phyloP scores from a whole-genome alignment of 2,329 filamentous ascomycete genomes.

The Arachnopeziza araneosa region DNA sequence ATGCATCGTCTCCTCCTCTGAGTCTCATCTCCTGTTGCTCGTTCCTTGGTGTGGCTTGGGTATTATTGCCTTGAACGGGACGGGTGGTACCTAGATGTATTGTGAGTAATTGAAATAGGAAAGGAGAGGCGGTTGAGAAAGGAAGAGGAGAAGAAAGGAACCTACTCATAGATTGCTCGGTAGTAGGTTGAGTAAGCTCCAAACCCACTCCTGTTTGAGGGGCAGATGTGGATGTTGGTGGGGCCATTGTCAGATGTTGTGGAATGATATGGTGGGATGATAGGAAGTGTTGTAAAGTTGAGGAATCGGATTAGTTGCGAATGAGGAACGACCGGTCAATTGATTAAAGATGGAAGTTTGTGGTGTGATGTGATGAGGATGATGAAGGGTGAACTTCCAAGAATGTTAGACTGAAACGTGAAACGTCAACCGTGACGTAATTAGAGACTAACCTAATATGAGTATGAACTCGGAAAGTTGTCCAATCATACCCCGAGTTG shows the following conservation, averaged over 20 bases:
- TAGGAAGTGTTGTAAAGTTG: background rate
- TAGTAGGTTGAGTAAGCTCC: slow-evolving; percentile 9
- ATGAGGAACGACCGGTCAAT: background rate
- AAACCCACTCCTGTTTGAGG: slow-evolving; percentile 4
- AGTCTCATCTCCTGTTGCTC: slow-evolving; percentile 21
- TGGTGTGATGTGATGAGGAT: background rate
- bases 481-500: no score
- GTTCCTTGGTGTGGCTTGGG: background rate
- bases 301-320: background rate
- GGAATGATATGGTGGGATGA: background rate
- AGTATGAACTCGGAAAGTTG: background rate
- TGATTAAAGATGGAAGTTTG: background rate
- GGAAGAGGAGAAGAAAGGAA: background rate
- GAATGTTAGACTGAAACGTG: background rate
- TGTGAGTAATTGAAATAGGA: background rate
- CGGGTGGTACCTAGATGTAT: background rate
- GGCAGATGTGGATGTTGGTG: background rate
- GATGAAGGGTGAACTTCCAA: background rate
- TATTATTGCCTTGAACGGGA: slow-evolving; percentile 7
- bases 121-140: background rate
- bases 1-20: slow-evolving; percentile 30
- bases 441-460: background rate
- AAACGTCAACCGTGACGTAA: background rate
- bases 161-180: slow-evolving; percentile 13
- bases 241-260: background rate